phyloP scores from a whole-genome alignment of 2,329 filamentous ascomycete genomes.

The Trichoderma polysporum region DNA sequence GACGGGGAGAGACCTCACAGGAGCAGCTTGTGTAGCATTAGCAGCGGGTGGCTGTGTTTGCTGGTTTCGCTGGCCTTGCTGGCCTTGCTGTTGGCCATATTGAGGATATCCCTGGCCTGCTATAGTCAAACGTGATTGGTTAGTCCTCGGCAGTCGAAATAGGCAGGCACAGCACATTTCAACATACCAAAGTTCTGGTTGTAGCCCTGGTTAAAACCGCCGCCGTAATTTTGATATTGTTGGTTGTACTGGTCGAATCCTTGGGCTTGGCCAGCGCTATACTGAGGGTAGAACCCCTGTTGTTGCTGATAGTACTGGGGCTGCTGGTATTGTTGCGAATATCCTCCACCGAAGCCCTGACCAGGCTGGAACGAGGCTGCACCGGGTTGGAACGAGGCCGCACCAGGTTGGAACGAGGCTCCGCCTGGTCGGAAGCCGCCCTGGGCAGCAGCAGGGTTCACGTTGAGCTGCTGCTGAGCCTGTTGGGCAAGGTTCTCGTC shows the following conservation, averaged over 20 bases:
- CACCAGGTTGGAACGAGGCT: constrained; percentile 70
- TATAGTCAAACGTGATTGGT: not conserved
- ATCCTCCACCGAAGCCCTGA: constrained; percentile 62
- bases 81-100: constrained; percentile 46
- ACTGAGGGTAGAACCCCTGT: constrained; percentile 60
- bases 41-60: constrained; percentile 28
- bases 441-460: constrained; percentile 54
- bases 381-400: constrained; percentile 60
- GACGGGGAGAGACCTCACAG: constrained; percentile 31
- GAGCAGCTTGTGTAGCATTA: constrained; percentile 48
- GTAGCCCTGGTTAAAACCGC: constrained; percentile 51
- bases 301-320: constrained; percentile 54
- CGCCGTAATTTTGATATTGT: constrained; percentile 54
- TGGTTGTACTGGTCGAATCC: constrained; percentile 54
- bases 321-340: constrained; percentile 55
- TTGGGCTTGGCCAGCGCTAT: constrained; percentile 46
- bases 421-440: constrained; percentile 53
- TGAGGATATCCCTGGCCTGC: constrained; percentile 54
- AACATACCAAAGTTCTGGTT: constrained; percentile 44
- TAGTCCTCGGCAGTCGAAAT: not conserved
- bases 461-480: constrained; percentile 71
- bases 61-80: constrained; percentile 23
- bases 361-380: constrained; percentile 72
- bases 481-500: constrained; percentile 77
- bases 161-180: constrained; percentile 6